Conservation (phyloP, 331 rosid genomes). For the Acacia concinna region DNA sequence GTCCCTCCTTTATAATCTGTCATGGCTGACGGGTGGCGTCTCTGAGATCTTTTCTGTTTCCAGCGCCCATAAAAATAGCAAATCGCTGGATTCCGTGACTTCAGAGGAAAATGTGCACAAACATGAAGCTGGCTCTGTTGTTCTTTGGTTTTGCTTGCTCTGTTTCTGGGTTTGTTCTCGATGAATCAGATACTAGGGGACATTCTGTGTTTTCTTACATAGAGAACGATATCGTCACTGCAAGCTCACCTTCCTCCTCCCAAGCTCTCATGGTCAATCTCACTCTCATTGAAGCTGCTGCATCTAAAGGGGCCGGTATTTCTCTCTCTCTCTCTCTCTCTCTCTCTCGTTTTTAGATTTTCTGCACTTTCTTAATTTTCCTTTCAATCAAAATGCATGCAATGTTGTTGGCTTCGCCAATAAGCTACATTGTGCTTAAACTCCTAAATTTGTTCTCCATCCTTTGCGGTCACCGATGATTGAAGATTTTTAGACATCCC, state of each 20-base stretch:
- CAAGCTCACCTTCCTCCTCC: constrained; percentile 23
- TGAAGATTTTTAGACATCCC: background rate
- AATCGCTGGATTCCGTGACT: background rate
- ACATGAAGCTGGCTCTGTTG: constrained; percentile 45
- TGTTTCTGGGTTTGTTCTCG: constrained; percentile 42
- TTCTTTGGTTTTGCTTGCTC: constrained; percentile 32
- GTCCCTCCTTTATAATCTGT: background rate
- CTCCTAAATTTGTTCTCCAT: background rate
- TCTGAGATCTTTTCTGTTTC: background rate
- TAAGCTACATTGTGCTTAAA: background rate
- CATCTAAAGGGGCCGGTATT: constrained; percentile 69
- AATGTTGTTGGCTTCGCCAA: background rate
- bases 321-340: constrained; percentile 21
- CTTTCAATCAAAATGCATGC: background rate
- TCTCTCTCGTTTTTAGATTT: background rate
- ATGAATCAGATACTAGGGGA: constrained; percentile 39
- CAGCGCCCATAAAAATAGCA: background rate
- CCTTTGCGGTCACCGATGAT: background rate
- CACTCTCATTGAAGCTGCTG: constrained; percentile 71
- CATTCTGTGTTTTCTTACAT: constrained; percentile 37
- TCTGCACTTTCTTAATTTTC: background rate
- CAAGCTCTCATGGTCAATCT: constrained; percentile 60
- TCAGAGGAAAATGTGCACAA: background rate
- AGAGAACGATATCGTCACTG: constrained; percentile 34
- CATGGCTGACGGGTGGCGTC: background rate